Base-by-base conservation (phyloP, 2,329 filamentous ascomycete genomes). In the Arachnomyces sp. region DNA sequence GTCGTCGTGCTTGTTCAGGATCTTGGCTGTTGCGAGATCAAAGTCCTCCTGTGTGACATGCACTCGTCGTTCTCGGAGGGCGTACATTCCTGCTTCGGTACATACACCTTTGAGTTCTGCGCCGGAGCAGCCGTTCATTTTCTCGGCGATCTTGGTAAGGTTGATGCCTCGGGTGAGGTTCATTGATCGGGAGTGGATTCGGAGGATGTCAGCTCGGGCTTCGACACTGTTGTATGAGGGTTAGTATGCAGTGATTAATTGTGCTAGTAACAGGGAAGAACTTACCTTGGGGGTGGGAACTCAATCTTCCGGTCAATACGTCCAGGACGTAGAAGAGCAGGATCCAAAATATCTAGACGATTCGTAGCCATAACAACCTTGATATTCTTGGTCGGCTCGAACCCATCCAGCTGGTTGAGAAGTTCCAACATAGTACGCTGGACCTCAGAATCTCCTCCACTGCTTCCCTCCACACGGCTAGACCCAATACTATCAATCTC, bases 311-410 rank as follows among this genome's bases (percentile, higher is more conserved):
- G 78, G 73, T 98, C 92, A 64, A 98, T 96, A 57, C 92, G 85
- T 38, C 92, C 92, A n/a, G 92, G 92, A 54, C 92, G 82, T 51
- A 98, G 74, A 33, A 98, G 76, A 1, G 92, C 92, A 2, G 92
- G 92, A 63, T 98, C 92, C 34, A 98, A 78, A 49, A 98, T 96
- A 57, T 98, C 92, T 49, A 98, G 77, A 61, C 92, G 85, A 68
- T 98, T 98, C 36, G 92, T 98, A 40, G 92, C 92, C 90, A 98
- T 98, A 70, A 98, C 94, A 64, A 98, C 87, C 68, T 98, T 98
- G 79, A 98, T 98, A 69, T 96, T 96, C 74, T 98, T 98, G 34
- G 90, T 96, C 4, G 92, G 92, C 68, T 96, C 92, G 66, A 98
- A 98, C 37, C 92, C 92, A 61, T 98, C 92, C 45, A 98, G 78